Base-by-base conservation (phyloP, 345 rosid species). In the Eutrema yunnanense region DNA sequence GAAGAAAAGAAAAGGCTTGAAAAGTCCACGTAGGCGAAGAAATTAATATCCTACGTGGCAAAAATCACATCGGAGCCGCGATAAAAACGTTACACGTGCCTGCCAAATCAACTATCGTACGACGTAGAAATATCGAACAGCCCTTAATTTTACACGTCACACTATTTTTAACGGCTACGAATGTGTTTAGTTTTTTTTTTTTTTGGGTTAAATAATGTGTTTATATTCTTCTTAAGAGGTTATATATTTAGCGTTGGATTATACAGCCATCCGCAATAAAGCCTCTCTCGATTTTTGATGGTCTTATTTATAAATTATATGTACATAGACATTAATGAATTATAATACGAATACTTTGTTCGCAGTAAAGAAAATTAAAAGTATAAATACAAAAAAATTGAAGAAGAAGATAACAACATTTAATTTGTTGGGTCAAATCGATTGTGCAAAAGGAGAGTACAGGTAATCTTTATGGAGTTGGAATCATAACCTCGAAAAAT, bases 401-500 rank as follows among this genome's bases (percentile, higher is more conserved):
- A 5, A 30, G 65, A n/a, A 56, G 49, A 65, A 9, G 57, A 22
- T 38, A 36, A 52, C 8, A 60, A 9, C 66, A 65, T 12, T 65
- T 57, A 56, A 47, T 37, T 7, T 64, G 22, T 73, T 65, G 36
- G 41, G 71, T 70, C 66, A n/a, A 37, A 62, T 46, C 57, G 50
- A 65, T 29, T 47, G 50, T 46, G 41, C 60, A 65, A 55, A 46
- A 46, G n/a, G 33, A 44, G 57, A 29, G 64, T 38, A 48, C 43
- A 47, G 7, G 50, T 59, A 32, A 51, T 40, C 27, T 57, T 58
- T 57, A 66, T 65, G 47, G 78, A 66, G 61, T 59, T 49, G 1
- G 60, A 66, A 66, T 43, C 61, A 60, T 67, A 73, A 56, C 72
- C 65, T 73, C 57, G 64, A 33, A 63, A 44, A 64, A 55, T 63